A percentile compares a stretch with the other conserved stretches of the same genome.
phyloP scores from a whole-genome alignment of 345 rosid species.

The Melastoma malabathricum region DNA sequence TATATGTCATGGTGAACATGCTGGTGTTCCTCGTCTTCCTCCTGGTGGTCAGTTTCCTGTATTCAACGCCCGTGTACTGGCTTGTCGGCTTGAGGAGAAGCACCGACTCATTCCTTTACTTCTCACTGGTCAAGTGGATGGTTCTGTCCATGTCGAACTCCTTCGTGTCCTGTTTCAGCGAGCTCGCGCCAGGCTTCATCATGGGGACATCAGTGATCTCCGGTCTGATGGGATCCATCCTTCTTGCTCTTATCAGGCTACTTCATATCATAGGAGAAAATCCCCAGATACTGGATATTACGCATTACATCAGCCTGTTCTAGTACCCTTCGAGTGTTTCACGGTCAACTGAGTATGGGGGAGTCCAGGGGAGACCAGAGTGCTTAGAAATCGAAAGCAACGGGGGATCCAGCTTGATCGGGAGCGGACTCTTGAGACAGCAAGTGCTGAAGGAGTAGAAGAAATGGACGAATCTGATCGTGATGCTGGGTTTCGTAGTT shows the following conservation, averaged over 20 bases:
- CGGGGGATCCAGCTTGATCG: slow-evolving; percentile 27
- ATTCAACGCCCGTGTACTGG: slow-evolving; percentile 76
- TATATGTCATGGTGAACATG: slow-evolving; percentile 60
- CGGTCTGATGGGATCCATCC: slow-evolving; percentile 81
- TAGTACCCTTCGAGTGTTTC: slow-evolving; percentile 75
- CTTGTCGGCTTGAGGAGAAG: slow-evolving; percentile 56
- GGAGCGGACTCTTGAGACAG: slow-evolving; percentile 38
- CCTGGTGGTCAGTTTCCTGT: slow-evolving; percentile 49
- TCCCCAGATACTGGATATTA: slow-evolving; percentile 76
- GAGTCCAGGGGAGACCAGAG: slow-evolving; percentile 24
- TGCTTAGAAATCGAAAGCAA: slow-evolving; percentile 22
- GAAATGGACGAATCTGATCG: slow-evolving; percentile 68
- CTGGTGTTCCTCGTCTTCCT: slow-evolving; percentile 64
- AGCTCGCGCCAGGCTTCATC: slow-evolving; percentile 83
- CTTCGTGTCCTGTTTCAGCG: slow-evolving; percentile 83
- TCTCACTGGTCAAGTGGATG: slow-evolving; percentile 63
- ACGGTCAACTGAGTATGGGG: slow-evolving; percentile 68
- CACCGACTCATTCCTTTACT: slow-evolving; percentile 54
- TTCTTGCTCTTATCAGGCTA: slow-evolving; percentile 89
- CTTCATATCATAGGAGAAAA: slow-evolving; percentile 51
- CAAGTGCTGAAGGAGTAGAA: slow-evolving; percentile 44
- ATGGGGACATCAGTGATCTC: slow-evolving; percentile 87
- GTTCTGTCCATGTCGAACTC: slow-evolving; percentile 72
- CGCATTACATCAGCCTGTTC: slow-evolving; percentile 75
- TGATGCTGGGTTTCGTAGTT: slow-evolving; percentile 58